Evolutionary conservation across 148 eudicot species (phyloP).

Genomic region (Nyssa sinensis): DNA sequence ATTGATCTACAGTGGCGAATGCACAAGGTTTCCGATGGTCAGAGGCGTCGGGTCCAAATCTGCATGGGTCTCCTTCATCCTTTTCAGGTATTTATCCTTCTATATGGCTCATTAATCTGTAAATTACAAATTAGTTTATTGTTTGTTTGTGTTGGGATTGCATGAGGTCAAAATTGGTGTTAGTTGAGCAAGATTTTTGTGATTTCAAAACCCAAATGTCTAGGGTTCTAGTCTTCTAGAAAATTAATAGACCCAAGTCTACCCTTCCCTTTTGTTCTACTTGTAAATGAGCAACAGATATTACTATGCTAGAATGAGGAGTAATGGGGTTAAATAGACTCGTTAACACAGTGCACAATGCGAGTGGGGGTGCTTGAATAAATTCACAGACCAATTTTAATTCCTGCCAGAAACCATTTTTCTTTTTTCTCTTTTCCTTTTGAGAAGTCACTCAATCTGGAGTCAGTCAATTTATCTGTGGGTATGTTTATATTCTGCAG

Average conservation of each 20-base stretch:
- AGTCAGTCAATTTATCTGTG: background rate
- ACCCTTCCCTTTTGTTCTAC: background rate
- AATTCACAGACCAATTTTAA: background rate
- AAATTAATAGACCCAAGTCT: too few relatives aligned
- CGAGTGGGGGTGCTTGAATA: background rate
- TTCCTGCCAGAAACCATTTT: too few relatives aligned
- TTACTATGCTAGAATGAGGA: background rate
- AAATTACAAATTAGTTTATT: background rate
- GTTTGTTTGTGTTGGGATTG: background rate
- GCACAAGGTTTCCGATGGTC: conserved; percentile 99
- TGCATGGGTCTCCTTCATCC: conserved; percentile 98
- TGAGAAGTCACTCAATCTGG: background rate
- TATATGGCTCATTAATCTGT: background rate
- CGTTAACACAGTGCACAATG: background rate
- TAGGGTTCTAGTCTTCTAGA: too few relatives aligned
- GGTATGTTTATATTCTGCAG: background rate
- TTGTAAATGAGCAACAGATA: too few relatives aligned
- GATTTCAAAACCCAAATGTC: background rate
- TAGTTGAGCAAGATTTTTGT: background rate
- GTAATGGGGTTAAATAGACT: background rate
- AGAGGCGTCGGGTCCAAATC: conserved; percentile 91
- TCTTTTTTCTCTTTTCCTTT: too few relatives aligned
- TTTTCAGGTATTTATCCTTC: conserved; percentile 55
- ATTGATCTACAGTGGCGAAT: conserved; percentile 91
- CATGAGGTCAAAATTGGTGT: background rate